Percentiles rank a stretch among this genome's conserved stretches.
Conservation (phyloP, 257 asterid species). For the Vinca minor region DNA sequence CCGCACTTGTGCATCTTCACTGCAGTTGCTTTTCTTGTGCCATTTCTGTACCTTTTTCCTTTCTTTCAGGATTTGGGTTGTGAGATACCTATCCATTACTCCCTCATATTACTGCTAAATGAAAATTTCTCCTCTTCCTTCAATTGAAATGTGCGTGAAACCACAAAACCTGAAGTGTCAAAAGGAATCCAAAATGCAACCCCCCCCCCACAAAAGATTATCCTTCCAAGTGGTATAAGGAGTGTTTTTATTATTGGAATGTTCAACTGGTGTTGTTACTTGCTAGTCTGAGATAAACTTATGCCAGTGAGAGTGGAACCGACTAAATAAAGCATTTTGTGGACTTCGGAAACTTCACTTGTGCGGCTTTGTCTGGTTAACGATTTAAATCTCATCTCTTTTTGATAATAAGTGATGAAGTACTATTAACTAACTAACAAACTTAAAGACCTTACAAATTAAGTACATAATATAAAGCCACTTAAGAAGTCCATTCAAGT, state of each 20-base stretch:
- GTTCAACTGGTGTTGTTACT: neutral
- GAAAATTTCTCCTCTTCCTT: neutral
- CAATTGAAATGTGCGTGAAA: neutral
- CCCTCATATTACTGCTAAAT: too few species aligned
- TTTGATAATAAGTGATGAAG: neutral
- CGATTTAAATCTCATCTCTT: neutral
- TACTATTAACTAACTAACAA: neutral
- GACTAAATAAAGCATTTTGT: neutral
- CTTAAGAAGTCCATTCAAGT: neutral
- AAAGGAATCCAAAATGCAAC: neutral
- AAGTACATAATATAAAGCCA: neutral
- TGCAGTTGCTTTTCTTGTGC: neutral
- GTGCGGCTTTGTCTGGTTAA: too few species aligned
- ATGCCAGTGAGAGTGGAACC: neutral
- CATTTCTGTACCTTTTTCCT: neutral
- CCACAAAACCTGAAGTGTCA: neutral
- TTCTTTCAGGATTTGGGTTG: neutral
- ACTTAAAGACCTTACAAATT: neutral
- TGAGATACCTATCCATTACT: neutral
- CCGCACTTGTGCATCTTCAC: conserved; percentile 2
- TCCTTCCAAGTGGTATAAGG: neutral
- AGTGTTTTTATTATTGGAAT: neutral
- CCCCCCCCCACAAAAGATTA: neutral
- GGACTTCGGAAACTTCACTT: neutral
- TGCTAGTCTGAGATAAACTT: neutral